Percentiles rank a stretch among this genome's conserved stretches.
Evolutionary conservation across 768 basidiomycete species (phyloP).

Genomic region (Amanita jacksonii): DNA sequence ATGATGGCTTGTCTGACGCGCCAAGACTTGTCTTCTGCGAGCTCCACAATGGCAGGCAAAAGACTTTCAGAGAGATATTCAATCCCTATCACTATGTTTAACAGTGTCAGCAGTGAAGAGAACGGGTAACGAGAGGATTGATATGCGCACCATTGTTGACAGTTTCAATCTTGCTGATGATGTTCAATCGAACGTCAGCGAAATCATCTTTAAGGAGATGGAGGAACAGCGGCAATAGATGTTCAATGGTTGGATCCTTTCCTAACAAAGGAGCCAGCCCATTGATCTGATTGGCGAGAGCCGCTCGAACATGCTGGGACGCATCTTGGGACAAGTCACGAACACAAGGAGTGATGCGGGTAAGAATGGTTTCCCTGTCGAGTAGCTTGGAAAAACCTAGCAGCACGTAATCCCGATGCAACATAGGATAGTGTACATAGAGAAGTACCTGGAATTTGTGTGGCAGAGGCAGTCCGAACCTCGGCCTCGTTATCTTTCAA

Average conservation of each 20-base stretch:
- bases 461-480: conserved; percentile 91
- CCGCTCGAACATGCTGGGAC: conserved; percentile 96
- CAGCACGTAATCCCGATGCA: no score
- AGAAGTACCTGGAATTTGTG: conserved; percentile 85
- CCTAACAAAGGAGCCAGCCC: conserved; percentile 92
- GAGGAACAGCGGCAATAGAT: conserved; percentile 93
- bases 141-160: conserved; percentile 76
- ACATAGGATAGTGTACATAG: no score
- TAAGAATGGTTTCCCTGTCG: conserved; percentile 89
- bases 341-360: conserved; percentile 89
- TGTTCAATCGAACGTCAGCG: conserved; percentile 93
- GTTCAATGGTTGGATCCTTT: conserved; percentile 89
- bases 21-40: conserved; percentile 99
- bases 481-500: conserved; percentile 99
- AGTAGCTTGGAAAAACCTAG: conserved; percentile 90
- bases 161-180: conserved; percentile 96
- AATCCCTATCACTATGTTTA: conserved; percentile 83
- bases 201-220: conserved; percentile 98
- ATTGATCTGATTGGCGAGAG: conserved; percentile 91
- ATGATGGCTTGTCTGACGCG: conserved; percentile 99
- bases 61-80: conserved; percentile 90
- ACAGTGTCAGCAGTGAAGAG: conserved; percentile 12
- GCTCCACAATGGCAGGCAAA: conserved; percentile 92
- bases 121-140: not conserved
- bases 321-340: conserved; percentile 88